Base-by-base conservation (phyloP, 2,329 filamentous ascomycete species). In the Stachybotrys echinatus region DNA sequence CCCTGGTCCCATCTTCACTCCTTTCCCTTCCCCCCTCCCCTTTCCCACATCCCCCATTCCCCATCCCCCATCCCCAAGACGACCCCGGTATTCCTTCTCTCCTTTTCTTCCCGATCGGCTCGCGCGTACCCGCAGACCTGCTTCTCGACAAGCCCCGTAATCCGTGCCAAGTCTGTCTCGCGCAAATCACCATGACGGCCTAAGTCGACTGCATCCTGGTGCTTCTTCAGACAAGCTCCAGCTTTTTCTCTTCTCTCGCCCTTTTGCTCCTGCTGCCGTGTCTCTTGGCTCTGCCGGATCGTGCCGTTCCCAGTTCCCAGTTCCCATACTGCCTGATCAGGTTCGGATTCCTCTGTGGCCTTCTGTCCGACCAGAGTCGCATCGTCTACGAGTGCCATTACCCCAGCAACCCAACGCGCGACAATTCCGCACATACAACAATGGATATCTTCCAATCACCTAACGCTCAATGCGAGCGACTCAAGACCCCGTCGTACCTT, bases 401-500 rank as follows among this genome's bases (percentile, higher is more conserved):
- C 5, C 27, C 10, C 27, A 5, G 27, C 27, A 3, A 34, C 10
- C 27, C 14, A 14, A 8, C 14, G 27, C 27, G 27, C 27, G 3
- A 14, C 27, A 34, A 34, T 5, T 34, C 27, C 10, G 27, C 27
- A 3, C 27, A 34, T 34, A 34, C 27, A 34, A 3, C 50, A 49
- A 62, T 63, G 61, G 62, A 63, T 47, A 47, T 61, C 48, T 64
- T 61, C 42, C 50, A 55, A 42, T 42, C 54, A 40, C 48, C 52
- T 39, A 53, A 60, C 8, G 54, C 54, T 49, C 55, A 62, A 51
- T 83, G 79, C 64, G 75, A 79, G 55, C 69, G 69, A 54, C 74
- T 82, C 52, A 74, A 75, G 52, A 66, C 75, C 53, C 76, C 78
- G 17, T 75, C 75, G 50, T 75, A 79, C 59, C 67, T 78, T 50